Conservation (phyloP, 768 basidiomycete genomes). For the Suillus paluster region DNA sequence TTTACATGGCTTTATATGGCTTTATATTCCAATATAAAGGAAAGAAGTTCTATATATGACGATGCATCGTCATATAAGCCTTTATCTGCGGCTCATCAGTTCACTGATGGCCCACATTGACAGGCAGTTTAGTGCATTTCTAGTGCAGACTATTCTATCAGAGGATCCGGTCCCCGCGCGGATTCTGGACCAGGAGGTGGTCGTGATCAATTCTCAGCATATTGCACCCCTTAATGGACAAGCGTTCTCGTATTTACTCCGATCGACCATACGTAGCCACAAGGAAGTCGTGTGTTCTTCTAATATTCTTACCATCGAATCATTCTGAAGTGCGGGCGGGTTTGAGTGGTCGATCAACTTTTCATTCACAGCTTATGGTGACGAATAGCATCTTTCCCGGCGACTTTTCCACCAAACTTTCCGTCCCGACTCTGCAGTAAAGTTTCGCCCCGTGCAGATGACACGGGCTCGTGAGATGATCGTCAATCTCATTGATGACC, state of each 20-base stretch:
- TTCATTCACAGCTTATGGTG: not conserved
- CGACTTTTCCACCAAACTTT: constrained; percentile 43
- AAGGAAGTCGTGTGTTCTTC: not conserved
- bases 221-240: constrained; percentile 2
- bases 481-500: constrained; percentile 28
- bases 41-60: too few relatives aligned
- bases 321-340: not conserved
- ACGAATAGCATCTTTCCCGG: constrained; percentile 31
- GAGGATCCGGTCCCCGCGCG: constrained; percentile 4
- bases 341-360: constrained; percentile 9
- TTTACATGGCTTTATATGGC: too few relatives aligned
- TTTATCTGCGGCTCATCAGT: too few relatives aligned
- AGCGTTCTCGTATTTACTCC: constrained; percentile 12
- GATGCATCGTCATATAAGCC: too few relatives aligned
- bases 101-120: too few relatives aligned
- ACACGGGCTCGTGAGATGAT: constrained; percentile 28
- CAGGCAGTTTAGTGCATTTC: not conserved
- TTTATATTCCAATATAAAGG: too few relatives aligned
- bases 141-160: not conserved
- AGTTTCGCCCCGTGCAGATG: constrained; percentile 30
- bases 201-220: constrained; percentile 6
- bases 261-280: constrained; percentile 11
- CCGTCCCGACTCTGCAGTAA: constrained; percentile 31
- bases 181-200: constrained; percentile 1
- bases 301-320: not conserved